Percentiles rank a stretch among this genome's conserved stretches.
Evolutionary conservation across 305 asterid genomes (phyloP).

Genomic region (Fraxinus ornus): DNA sequence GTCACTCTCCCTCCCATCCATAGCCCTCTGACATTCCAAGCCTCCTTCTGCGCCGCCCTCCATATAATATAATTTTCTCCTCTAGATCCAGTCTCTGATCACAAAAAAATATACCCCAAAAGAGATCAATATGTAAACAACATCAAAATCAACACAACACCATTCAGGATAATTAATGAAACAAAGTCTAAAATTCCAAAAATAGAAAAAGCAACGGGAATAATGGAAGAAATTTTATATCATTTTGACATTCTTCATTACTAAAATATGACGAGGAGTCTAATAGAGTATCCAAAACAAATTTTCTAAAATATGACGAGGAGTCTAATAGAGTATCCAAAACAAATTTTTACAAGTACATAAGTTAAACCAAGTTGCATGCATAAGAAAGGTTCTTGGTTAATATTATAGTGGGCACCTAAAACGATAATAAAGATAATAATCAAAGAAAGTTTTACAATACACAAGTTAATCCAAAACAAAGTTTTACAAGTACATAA

Average conservation of each 20-base stretch:
- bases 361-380: too few relatives aligned
- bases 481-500: conserved; percentile 24
- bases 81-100: conserved; percentile 77
- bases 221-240: not conserved
- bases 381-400: too few relatives aligned
- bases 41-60: conserved; percentile 68
- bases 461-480: too few relatives aligned
- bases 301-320: too few relatives aligned
- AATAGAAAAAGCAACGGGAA: not conserved
- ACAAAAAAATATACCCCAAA: conserved; percentile 15
- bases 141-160: not conserved
- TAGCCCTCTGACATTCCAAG: conserved; percentile 74
- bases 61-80: conserved; percentile 65
- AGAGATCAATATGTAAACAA: conserved; percentile 2
- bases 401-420: too few relatives aligned
- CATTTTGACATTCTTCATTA: conserved; percentile 6
- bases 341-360: too few relatives aligned
- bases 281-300: not conserved
- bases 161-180: conserved; percentile 1
- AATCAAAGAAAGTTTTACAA: too few relatives aligned
- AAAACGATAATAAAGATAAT: too few relatives aligned
- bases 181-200: not conserved
- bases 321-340: too few relatives aligned
- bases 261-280: not conserved
- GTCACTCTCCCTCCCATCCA: conserved; percentile 76